These are phyloP conservation scores for Lasiosphaeria miniovina DNA, from an alignment of 495 filamentous ascomycete species.

Conservation along the genomic window DNA sequence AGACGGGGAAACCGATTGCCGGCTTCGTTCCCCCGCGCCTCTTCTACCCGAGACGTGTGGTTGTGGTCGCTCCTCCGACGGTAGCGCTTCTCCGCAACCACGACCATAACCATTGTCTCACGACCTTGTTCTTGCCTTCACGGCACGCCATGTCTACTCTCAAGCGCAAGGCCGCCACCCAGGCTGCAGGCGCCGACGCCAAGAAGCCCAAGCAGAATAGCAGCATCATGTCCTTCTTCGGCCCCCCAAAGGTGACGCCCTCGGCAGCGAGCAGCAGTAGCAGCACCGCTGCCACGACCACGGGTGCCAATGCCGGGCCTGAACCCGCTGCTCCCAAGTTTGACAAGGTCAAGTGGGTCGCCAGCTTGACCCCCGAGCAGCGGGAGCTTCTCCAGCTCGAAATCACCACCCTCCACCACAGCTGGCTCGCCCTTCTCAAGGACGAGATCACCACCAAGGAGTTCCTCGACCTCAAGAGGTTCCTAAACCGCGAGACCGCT, in stretches of 20 bases:
- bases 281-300: conserved; percentile 19
- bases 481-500: conserved; percentile 76
- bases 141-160: conserved; percentile 43
- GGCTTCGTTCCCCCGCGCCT: neutral
- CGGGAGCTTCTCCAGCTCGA: conserved; percentile 78
- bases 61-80: neutral
- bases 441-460: conserved; percentile 73
- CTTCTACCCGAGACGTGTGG: neutral
- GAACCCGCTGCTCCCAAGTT: conserved; percentile 54
- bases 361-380: conserved; percentile 74
- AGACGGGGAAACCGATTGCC: neutral
- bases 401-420: conserved; percentile 85
- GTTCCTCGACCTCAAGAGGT: conserved; percentile 84
- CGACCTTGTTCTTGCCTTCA: neutral
- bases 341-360: conserved; percentile 84
- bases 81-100: neutral
- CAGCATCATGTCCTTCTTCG: conserved; percentile 56
- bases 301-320: conserved; percentile 17
- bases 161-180: conserved; percentile 66
- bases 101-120: neutral
- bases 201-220: conserved; percentile 72
- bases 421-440: conserved; percentile 83
- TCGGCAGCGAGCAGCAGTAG: conserved; percentile 19
- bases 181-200: conserved; percentile 41
- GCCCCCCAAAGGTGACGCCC: conserved; percentile 35